phyloP scores from a whole-genome alignment of 345 rosid species.

The Nephelium lappaceum region DNA sequence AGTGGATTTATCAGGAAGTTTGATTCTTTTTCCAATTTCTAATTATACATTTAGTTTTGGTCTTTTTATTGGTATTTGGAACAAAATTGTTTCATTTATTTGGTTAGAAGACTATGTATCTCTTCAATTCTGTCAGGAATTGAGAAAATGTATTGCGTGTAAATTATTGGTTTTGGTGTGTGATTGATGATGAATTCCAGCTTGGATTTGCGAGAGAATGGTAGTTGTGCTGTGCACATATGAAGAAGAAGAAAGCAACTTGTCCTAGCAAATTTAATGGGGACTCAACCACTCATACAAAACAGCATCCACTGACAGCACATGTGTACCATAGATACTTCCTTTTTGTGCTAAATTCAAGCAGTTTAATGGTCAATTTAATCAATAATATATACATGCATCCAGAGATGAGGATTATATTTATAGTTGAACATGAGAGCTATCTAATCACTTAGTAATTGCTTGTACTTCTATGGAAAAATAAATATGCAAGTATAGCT shows the following conservation, averaged over 20 bases:
- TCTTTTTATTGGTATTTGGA: not conserved
- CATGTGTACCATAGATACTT: no score
- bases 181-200: not conserved
- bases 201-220: not conserved
- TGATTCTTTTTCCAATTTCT: not conserved
- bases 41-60: not conserved
- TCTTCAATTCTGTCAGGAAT: not conserved
- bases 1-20: not conserved
- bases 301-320: not conserved
- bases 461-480: no score
- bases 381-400: no score
- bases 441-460: no score
- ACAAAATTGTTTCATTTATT: not conserved
- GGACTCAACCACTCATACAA: not conserved
- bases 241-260: not conserved
- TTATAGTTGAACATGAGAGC: no score
- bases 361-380: no score
- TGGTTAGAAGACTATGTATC: not conserved
- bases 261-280: not conserved
- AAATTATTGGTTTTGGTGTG: not conserved
- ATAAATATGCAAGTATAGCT: not conserved
- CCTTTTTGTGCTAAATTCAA: no score
- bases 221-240: slow-evolving; percentile 5
- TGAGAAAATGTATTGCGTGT: no score
- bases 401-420: no score